Base-by-base conservation (phyloP, 2,329 filamentous ascomycete species). In the Nigrograna mackinnonii region DNA sequence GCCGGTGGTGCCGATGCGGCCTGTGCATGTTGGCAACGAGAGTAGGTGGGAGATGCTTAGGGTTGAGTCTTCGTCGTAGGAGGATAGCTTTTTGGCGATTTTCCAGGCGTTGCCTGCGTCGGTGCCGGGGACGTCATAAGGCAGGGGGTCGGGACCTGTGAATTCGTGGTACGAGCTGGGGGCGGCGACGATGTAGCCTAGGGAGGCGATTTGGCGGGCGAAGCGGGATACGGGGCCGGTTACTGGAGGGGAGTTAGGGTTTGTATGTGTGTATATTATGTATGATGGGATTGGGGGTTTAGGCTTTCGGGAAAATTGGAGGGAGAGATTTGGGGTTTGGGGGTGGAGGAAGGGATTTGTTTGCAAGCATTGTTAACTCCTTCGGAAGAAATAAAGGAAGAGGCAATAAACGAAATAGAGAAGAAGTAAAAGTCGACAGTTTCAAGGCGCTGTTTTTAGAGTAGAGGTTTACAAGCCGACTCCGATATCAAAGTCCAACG, bases 101-200 rank as follows among this genome's bases (percentile, higher is more conserved):
- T 96, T 96, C 80, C 83, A 95, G 46, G 83, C 79, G 66, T 96
- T 97, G 18, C 92, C 91, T 32, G 82, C 77, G 66, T 96, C 89
- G 0, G 92, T 97, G 39, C 94, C 91, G 2, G 87, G 86, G 0
- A 79, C 89, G 63, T 96, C 89, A 67, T 96, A 96, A 37, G 87
- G 82, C 30, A 96, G 76, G 9, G 91, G 76, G 59, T 92, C 89
- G 0, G 91, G 89, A 4, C 87, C 87, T 1, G 85, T 89, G 71
- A 96, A 96, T 69, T 96, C 91, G 66, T 96, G 91, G 71, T 96
- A 96, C 22, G 86, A 91, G 24, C 88, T 94, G 0, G 91, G 90
- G 0, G 91, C 91, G 7, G 88, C 91, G 53, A 92, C 91, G 55
- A 96, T 95, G 75, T 95, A 96, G 60, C 91, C 92, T 53, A 95